These are phyloP conservation scores for Colletotrichum incanum DNA, from an alignment of 2,329 filamentous ascomycete genomes.

Conservation along the genomic window DNA sequence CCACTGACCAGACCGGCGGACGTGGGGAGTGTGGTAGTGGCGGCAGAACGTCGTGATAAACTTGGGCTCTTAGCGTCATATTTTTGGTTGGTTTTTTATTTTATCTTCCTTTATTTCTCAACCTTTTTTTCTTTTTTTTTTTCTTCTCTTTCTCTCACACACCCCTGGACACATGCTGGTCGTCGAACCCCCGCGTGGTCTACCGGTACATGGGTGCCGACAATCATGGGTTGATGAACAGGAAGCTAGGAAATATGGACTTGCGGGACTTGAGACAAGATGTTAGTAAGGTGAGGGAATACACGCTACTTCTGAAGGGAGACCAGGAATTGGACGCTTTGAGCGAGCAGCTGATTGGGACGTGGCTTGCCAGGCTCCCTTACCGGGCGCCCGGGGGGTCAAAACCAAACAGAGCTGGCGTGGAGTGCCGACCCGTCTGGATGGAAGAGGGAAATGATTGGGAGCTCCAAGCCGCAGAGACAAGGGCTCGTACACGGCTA, in stretches of 20 bases:
- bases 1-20: conserved; percentile 34
- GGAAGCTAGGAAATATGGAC: conserved; percentile 37
- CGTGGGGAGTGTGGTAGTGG: conserved; percentile 40
- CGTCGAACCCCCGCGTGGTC: conserved; percentile 36
- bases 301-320: conserved; percentile 35
- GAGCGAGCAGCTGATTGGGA: conserved; percentile 35
- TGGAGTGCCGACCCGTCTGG: conserved; percentile 43
- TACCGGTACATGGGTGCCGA: conserved; percentile 38
- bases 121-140: conserved; percentile 22
- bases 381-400: conserved; percentile 33
- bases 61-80: conserved; percentile 37
- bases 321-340: conserved; percentile 32
- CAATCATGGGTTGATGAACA: conserved; percentile 37
- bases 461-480: conserved; percentile 39
- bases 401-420: conserved; percentile 39
- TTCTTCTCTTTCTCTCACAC: conserved; percentile 16
- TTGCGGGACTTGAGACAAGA: conserved; percentile 38
- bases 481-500: conserved; percentile 29
- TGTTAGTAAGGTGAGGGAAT: conserved; percentile 33
- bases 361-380: conserved; percentile 36
- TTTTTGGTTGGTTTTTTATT: conserved; percentile 24
- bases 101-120: not conserved
- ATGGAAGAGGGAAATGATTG: conserved; percentile 43
- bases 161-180: conserved; percentile 29
- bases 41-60: conserved; percentile 43